phyloP scores from a whole-genome alignment of 2,329 filamentous ascomycete species.

The Alternaria metachromatica region DNA sequence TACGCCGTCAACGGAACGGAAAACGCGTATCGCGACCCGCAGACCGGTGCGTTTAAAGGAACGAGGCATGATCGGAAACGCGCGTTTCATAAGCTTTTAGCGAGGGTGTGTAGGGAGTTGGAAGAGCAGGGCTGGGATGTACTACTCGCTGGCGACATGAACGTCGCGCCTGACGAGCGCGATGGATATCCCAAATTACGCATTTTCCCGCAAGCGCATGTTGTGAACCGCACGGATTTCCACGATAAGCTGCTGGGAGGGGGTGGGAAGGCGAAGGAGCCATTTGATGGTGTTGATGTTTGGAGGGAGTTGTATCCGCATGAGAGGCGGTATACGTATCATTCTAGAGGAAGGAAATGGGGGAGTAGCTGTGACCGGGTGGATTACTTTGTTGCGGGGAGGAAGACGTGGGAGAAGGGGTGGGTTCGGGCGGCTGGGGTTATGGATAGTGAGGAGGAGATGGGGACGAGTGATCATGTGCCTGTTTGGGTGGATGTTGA shows the following conservation, averaged over 20 bases:
- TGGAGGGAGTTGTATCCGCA: constrained; percentile 56
- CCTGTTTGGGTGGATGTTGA: constrained; percentile 54
- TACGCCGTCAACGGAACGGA: constrained; percentile 63
- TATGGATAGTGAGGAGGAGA: constrained; percentile 51
- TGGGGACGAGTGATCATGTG: constrained; percentile 62
- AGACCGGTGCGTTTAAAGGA: constrained; percentile 51
- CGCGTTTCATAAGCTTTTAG: constrained; percentile 55
- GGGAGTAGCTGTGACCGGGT: constrained; percentile 62
- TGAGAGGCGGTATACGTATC: constrained; percentile 58
- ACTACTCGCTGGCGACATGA: constrained; percentile 61
- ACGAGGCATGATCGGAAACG: constrained; percentile 62
- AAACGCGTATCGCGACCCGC: constrained; percentile 54
- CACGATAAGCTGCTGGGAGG: constrained; percentile 55
- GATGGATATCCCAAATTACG: constrained; percentile 59
- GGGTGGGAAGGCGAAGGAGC: constrained; percentile 12
- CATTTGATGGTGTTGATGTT: constrained; percentile 52
- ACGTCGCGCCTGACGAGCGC: constrained; percentile 54
- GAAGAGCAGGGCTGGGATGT: constrained; percentile 53
- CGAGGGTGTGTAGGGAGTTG: constrained; percentile 53
- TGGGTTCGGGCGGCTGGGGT: constrained; percentile 50
- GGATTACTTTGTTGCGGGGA: constrained; percentile 59
- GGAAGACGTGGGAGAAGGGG: constrained; percentile 47
- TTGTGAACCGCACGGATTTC: constrained; percentile 60
- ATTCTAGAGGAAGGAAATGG: constrained; percentile 53
- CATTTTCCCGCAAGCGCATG: constrained; percentile 56